These are phyloP conservation scores for Globisporangium nunn DNA, from an alignment of 352 stramenopile species.

Conservation along the genomic window DNA sequence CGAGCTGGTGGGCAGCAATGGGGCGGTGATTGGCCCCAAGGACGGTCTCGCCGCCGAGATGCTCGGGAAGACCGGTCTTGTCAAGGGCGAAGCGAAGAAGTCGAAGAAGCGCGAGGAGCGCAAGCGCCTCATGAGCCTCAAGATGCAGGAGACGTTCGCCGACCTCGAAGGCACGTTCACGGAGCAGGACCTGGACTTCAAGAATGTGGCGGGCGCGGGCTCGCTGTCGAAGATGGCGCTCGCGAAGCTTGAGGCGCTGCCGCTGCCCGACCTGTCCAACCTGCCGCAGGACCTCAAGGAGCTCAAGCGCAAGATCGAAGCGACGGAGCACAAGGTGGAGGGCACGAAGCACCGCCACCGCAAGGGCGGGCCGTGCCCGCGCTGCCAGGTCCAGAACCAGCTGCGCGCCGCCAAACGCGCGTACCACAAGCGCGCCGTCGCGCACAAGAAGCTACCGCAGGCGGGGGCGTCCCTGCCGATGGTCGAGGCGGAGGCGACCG, in stretches of 20 bases:
- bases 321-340: conserved; percentile 79
- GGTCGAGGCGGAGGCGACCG: conserved; percentile 6
- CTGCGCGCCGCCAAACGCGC: conserved; percentile 68
- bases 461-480: conserved; percentile 13
- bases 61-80: neutral
- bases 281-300: conserved; percentile 74
- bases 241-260: conserved; percentile 62
- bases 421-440: conserved; percentile 75
- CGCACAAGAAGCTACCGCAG: conserved; percentile 77
- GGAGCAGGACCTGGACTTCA: conserved; percentile 60
- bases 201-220: conserved; percentile 37
- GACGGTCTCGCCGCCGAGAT: conserved; percentile 13
- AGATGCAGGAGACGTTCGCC: conserved; percentile 64
- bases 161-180: conserved; percentile 60
- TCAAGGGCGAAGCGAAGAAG: conserved; percentile 45
- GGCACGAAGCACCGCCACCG: conserved; percentile 83
- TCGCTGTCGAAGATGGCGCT: conserved; percentile 57
- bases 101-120: conserved; percentile 57
- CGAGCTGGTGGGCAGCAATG: conserved; percentile 2
- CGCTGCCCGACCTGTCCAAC: conserved; percentile 66
- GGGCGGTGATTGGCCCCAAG: conserved; percentile 24
- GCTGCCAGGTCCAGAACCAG: conserved; percentile 81
- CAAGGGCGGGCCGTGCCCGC: conserved; percentile 73
- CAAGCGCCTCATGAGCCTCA: conserved; percentile 53
- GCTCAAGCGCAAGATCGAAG: conserved; percentile 81